phyloP scores from a whole-genome alignment of 352 stramenopile genomes.

The Thraustochytrium striatum region DNA sequence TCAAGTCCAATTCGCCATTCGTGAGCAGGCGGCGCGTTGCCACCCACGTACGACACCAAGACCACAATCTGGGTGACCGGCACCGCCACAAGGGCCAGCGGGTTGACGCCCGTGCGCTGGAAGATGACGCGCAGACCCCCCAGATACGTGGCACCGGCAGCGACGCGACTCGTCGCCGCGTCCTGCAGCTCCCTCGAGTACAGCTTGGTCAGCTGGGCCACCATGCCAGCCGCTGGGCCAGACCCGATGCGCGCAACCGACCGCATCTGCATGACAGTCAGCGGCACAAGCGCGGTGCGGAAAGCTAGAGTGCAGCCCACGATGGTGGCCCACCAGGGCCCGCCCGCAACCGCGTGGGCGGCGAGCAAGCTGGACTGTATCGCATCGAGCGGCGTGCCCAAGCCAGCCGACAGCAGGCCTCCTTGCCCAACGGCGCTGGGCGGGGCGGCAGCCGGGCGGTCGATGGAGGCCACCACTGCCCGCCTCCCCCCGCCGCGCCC shows the following conservation, averaged over 20 bases:
- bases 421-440: no score
- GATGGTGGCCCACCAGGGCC: conserved; percentile 35
- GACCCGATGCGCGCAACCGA: background rate
- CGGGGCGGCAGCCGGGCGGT: no score
- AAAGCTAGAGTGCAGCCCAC: background rate
- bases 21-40: conserved; percentile 14
- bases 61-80: conserved; percentile 14
- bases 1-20: conserved; percentile 5
- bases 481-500: no score
- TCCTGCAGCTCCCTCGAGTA: conserved; percentile 36
- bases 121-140: conserved; percentile 9
- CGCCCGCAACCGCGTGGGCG: background rate
- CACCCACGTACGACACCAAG: conserved; percentile 13
- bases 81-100: conserved; percentile 25
- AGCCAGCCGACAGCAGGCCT: no score
- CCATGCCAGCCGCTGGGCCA: background rate
- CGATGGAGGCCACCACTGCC: no score
- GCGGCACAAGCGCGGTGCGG: background rate
- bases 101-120: conserved; percentile 15
- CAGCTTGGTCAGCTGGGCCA: conserved; percentile 32
- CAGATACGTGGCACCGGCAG: background rate
- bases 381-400: background rate
- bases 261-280: conserved; percentile 17
- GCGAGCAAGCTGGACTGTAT: conserved; percentile 10
- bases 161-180: background rate